Evolutionary conservation across 108 stramenopile species (phyloP).

Genomic region (Conticribra guillardii): DNA sequence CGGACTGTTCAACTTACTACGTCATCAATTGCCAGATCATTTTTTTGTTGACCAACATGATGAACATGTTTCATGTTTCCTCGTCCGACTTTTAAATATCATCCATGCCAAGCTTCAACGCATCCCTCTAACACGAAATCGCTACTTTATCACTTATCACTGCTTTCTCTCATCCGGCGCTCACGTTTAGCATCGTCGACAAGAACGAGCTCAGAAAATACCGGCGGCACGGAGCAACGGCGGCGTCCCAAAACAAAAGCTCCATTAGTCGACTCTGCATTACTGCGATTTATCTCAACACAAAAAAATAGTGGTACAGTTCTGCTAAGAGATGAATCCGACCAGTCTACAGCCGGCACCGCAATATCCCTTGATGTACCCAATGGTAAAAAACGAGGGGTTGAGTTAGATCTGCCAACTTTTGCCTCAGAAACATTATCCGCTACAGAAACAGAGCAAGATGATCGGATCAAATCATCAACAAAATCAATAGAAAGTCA

Average conservation of each 20-base stretch:
- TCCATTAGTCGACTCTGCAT: constrained; percentile 73
- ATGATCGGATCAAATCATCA: not conserved
- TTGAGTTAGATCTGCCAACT: constrained; percentile 14
- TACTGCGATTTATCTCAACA: constrained; percentile 68
- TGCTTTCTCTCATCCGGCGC: too few relatives aligned
- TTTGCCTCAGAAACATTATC: constrained; percentile 10
- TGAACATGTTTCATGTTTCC: too few relatives aligned
- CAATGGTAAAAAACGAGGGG: not conserved
- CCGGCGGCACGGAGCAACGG: not conserved
- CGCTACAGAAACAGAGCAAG: constrained; percentile 1
- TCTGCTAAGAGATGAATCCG: not conserved
- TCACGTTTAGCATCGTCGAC: constrained; percentile 25
- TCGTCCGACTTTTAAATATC: too few relatives aligned
- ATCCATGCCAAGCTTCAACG: too few relatives aligned
- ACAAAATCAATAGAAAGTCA: constrained; percentile 8
- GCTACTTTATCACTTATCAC: too few relatives aligned
- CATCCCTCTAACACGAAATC: too few relatives aligned
- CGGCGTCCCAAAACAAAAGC: constrained; percentile 40
- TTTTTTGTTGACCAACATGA: not conserved
- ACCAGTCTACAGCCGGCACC: not conserved
- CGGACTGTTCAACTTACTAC: not conserved
- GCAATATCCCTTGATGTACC: not conserved
- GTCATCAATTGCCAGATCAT: not conserved
- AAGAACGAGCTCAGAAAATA: not conserved
- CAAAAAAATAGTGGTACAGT: constrained; percentile 36